phyloP scores from a whole-genome alignment of 2,329 filamentous ascomycete genomes.

The Periconia sp. region DNA sequence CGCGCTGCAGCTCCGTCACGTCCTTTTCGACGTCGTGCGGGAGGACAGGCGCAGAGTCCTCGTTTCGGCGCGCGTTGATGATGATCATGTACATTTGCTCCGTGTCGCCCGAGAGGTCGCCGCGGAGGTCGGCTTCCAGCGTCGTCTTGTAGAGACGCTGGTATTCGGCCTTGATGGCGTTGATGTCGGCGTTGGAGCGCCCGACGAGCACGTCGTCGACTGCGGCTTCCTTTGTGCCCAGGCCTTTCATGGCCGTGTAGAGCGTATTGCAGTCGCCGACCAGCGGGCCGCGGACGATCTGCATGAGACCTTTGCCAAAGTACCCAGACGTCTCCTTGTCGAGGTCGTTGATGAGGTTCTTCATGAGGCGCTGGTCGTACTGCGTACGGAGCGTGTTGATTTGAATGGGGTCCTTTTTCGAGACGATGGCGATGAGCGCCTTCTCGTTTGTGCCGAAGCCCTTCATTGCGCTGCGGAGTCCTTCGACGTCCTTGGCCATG shows the following conservation, averaged over 20 bases:
- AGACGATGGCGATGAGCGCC: slow-evolving; percentile 71
- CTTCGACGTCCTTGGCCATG: slow-evolving; percentile 71
- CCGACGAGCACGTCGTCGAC: slow-evolving; percentile 86
- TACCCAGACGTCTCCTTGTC: slow-evolving; percentile 75
- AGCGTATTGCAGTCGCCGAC: slow-evolving; percentile 75
- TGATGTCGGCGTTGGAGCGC: slow-evolving; percentile 84
- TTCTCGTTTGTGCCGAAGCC: slow-evolving; percentile 90
- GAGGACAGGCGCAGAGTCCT: slow-evolving; percentile 77
- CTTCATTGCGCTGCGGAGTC: slow-evolving; percentile 84
- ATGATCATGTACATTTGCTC: slow-evolving; percentile 85
- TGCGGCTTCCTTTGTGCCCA: slow-evolving; percentile 84
- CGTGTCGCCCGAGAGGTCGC: slow-evolving; percentile 85
- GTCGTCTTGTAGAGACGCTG: slow-evolving; percentile 68
- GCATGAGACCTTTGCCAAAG: slow-evolving; percentile 76
- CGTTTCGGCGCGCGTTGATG: slow-evolving; percentile 72
- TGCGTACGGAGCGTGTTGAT: slow-evolving; percentile 65
- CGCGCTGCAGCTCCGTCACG: slow-evolving; percentile 76
- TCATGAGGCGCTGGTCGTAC: slow-evolving; percentile 67
- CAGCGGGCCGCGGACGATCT: slow-evolving; percentile 79
- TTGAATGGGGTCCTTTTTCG: slow-evolving; percentile 78
- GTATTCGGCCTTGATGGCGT: slow-evolving; percentile 83
- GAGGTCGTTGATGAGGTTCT: slow-evolving; percentile 76
- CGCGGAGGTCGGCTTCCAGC: slow-evolving; percentile 75
- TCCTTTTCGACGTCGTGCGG: slow-evolving; percentile 77
- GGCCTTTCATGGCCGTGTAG: slow-evolving; percentile 74